Base-by-base conservation (phyloP, 1,284 basidiomycete species). In the Cutaneotrichosporon sp. region DNA sequence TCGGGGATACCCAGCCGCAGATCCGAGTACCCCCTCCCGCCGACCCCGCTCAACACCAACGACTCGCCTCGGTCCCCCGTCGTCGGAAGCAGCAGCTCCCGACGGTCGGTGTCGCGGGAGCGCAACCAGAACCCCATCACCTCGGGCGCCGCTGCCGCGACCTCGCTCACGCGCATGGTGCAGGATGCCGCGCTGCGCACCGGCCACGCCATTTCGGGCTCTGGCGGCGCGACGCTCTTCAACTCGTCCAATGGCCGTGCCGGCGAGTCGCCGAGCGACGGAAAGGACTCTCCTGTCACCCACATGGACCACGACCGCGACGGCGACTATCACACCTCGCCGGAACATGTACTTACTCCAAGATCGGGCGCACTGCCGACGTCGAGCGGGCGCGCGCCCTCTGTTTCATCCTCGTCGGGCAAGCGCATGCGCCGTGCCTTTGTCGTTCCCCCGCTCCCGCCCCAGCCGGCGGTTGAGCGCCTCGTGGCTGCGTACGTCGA, bases 401-500 rank as follows among this genome's bases (percentile, higher is more conserved):
- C 58, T 9, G 54, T 38, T n/a, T 62, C 58, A 33, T 68, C 67
- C 4, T 57, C 54, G 22, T 46, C 49, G 11, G 52, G 54, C 31
- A 69, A 69, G 56, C 73, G 74, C 54, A 47, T 58, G 38, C 60
- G 71, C 38, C 36, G 59, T 18, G 46, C 58, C 27, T 73, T 79
- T 58, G 65, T 70, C 31, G 71, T 81, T 8, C 79, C 80, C 1
- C 78, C 78, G 8, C 67, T 81, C 2, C 80, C 80, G 9, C 80
- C 80, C 29, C 73, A 79, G 57, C 70, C 77, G 0, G 80, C 80
- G 1, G 79, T 81, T 3, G 80, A 81, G 64, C 59, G 77, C n/a
- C 69, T 81, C 22, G 75, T 81, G 2, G 78, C 79, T 20, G 79
- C 79, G 2, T 81, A 80, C 69, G 76, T 80, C 54, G 78, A 81